Evolutionary conservation across 306 rosid genomes (phyloP), one percentile per base, ranked within the genome.

Genomic region (Prunus dulcis): DNA sequence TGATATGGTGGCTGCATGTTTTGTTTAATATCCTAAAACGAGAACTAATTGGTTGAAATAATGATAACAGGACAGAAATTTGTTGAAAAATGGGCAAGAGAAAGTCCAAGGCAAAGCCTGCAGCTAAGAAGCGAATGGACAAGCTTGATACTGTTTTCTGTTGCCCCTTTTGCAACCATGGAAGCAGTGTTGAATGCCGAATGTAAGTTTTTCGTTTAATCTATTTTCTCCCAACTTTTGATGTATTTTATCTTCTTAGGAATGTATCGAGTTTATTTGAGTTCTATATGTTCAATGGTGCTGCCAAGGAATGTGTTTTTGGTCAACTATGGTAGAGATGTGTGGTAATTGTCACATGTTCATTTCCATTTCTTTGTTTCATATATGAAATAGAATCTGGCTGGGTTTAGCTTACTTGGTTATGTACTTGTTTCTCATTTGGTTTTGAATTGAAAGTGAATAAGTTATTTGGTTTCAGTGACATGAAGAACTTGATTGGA

Each of bases 111-210:
- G 85, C 99, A 38, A 95, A 95, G 92, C 97, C 99, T 9, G 87
- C 96, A 51, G 96, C 97, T 20, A 95, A 83, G 89, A 95, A 95
- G 84, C 88, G 99, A 45, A 92, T 88, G 96, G 99, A 92, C 79
- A 95, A 92, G 92, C 97, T 95, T 60, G 99, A 95, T 73, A 92
- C 97, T 47, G 97, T 92, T 58, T 92, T 92, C 69, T 85, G 96
- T 78, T 92, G 97, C 73, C 97, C 97, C 75, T 92, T 92, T 88
- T 92, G 97, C 86, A 92, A 92, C 73, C 97, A 92, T 64, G 97
- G 97, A 10, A 83, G 87, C 81, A 86, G 97, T 22, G 93, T 92
- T 2, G 97, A 92, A 72, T 92, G 97, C 73, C 88, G 91, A 80
- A 86, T 92, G 97, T 90, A 88, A 84, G 91, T 61, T 72, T 72